Conservation (phyloP, 2,329 filamentous ascomycete genomes). For the Cadophora luteo-olivacea region DNA sequence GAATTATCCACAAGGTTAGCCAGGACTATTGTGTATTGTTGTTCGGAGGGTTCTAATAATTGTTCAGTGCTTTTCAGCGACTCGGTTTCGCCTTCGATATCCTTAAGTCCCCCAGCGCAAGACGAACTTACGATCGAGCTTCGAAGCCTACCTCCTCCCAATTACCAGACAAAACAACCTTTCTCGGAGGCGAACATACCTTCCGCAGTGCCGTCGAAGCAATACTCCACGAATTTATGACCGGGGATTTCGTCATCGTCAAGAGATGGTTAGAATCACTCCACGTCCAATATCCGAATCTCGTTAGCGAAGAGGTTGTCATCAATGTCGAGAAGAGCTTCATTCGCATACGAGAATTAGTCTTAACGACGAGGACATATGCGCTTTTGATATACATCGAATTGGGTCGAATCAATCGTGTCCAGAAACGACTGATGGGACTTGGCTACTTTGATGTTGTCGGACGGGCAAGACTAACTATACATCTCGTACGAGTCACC, state of each 20-base stretch:
- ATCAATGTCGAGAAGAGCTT: constrained; percentile 47
- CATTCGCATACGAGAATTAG: constrained; percentile 46
- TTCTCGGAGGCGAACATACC: constrained; percentile 48
- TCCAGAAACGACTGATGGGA: constrained; percentile 47
- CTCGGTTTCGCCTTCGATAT: constrained; percentile 50
- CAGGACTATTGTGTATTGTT: not conserved
- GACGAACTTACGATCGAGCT: constrained; percentile 48
- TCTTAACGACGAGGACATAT: constrained; percentile 48
- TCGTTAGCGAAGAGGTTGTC: constrained; percentile 47
- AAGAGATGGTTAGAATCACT: constrained; percentile 46
- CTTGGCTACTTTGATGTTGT: constrained; percentile 49
- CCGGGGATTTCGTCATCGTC: constrained; percentile 48
- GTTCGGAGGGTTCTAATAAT: constrained; percentile 16
- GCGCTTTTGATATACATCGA: constrained; percentile 49
- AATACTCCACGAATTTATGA: constrained; percentile 49
- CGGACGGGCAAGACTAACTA: constrained; percentile 46
- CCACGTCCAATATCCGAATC: constrained; percentile 46
- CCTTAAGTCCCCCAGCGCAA: constrained; percentile 47
- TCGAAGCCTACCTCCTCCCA: constrained; percentile 41
- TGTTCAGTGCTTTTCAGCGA: constrained; percentile 47
- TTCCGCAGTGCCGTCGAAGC: constrained; percentile 48
- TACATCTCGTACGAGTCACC: constrained; percentile 48
- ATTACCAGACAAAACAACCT: constrained; percentile 44
- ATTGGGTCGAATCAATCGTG: constrained; percentile 47
- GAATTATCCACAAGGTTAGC: constrained; percentile 46